Evolutionary conservation across 2,329 filamentous ascomycete genomes (phyloP).

Genomic region (Paramyrothecium roridum): DNA sequence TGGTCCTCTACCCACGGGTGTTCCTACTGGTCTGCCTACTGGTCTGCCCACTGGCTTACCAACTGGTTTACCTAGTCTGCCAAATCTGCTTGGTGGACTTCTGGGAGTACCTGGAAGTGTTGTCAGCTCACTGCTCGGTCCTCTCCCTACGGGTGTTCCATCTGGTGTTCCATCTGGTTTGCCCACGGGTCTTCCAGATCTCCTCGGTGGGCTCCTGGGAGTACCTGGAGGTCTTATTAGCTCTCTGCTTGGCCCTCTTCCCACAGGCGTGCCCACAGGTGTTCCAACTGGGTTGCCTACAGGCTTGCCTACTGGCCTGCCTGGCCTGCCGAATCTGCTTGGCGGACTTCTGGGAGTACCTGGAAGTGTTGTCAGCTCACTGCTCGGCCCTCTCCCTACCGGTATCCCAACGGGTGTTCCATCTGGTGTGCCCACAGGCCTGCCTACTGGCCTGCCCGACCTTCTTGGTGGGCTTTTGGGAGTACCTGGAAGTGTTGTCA

Average conservation of each 20-base stretch:
- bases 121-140: background rate
- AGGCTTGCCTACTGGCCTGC: background rate
- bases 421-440: too few relatives aligned
- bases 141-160: background rate
- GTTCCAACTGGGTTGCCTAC: background rate
- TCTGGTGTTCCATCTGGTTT: too few relatives aligned
- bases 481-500: background rate
- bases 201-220: background rate
- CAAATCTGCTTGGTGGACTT: background rate
- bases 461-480: background rate
- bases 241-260: too few relatives aligned
- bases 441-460: background rate
- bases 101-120: too few relatives aligned
- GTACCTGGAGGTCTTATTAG: too few relatives aligned
- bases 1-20: too few relatives aligned
- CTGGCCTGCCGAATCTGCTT: background rate
- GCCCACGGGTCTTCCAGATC: background rate
- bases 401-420: too few relatives aligned
- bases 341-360: too few relatives aligned
- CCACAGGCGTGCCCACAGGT: too few relatives aligned
- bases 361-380: too few relatives aligned
- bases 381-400: background rate
- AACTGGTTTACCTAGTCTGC: background rate
- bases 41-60: background rate
- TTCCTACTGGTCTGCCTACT: background rate